Base-by-base conservation (phyloP, 1,284 basidiomycete genomes). In the Porphyrellus sp. region DNA sequence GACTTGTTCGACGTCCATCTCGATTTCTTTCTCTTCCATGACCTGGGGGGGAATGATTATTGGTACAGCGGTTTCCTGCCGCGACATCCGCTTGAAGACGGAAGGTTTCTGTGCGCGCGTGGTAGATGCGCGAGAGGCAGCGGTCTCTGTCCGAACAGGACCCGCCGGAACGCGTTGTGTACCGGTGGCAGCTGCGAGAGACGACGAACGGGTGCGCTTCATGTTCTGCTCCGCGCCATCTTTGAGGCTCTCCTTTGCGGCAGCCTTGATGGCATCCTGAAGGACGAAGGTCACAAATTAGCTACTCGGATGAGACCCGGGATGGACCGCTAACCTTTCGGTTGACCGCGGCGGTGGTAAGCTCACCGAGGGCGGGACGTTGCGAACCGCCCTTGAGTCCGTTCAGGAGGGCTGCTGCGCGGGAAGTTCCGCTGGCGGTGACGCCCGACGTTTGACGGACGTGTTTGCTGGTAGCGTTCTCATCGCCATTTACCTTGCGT, bases 391-490 rank as follows among this genome's bases (percentile, higher is more conserved):
- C 63, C 68, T 81, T 83, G 54, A 70, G 63, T 31, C 69, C 76
- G 59, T 75, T 77, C 55, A 79, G 72, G 61, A 79, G 63, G 59
- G 80, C 77, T 40, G 78, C 68, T 38, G 77, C 68, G 59, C 82
- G 79, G 53, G 79, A 72, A 43, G 77, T 72, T 53, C 74, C 75
- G 34, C 69, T 62, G 50, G 72, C 60, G 46, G 72, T 66, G 57
- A 71, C 72, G 57, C 73, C 77, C 16, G 84, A 84, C 21, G 75
- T 59, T 61, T 86, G 82, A 54, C 85, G 82, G 42, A 76, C 61
- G 62, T 87, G 82, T 70, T 75, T 81, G 63, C 77, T 80, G 60
- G 76, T 77, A 43, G 86, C 83, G 63, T 90, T 90, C 74, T 90
- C 87, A 64, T 90, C 88, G 53, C 69, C 70, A 56, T 75, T 74